Conservation (phyloP, 805 yeast species). For the Saccharomycopsis amapae region DNA sequence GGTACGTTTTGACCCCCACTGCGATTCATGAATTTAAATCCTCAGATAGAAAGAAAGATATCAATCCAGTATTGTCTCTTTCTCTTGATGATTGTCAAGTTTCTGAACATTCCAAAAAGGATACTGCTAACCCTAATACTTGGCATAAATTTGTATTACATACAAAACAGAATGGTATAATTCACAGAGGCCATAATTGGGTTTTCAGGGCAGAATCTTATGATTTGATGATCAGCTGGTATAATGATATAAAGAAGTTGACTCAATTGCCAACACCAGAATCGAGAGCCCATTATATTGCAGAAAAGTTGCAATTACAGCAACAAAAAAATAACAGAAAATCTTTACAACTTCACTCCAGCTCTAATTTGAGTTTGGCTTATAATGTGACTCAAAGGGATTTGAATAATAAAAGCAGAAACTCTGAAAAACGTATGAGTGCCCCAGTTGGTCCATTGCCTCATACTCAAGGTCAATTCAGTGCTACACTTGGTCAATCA, state of each 20-base stretch:
- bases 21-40: slow-evolving; percentile 87
- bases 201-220: slow-evolving; percentile 88
- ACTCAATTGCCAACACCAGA: slow-evolving; percentile 56
- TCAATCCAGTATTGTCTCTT: slow-evolving; percentile 76
- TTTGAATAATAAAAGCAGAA: background rate
- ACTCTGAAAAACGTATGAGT: slow-evolving; percentile 6
- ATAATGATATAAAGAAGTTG: slow-evolving; percentile 61
- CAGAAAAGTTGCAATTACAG: slow-evolving; percentile 24
- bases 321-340: slow-evolving; percentile 15
- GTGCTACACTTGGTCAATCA: slow-evolving; percentile 2
- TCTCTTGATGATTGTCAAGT: slow-evolving; percentile 73
- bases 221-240: slow-evolving; percentile 79
- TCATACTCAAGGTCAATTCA: slow-evolving; percentile 5
- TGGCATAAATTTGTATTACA: slow-evolving; percentile 72
- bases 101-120: slow-evolving; percentile 74
- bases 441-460: slow-evolving; percentile 8
- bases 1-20: slow-evolving; percentile 85
- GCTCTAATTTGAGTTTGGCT: slow-evolving; percentile 2
- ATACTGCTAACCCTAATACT: slow-evolving; percentile 45
- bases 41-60: slow-evolving; percentile 72
- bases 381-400: slow-evolving; percentile 1
- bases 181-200: slow-evolving; percentile 84
- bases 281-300: slow-evolving; percentile 44
- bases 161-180: slow-evolving; percentile 66
- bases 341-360: slow-evolving; percentile 3